Base-by-base conservation (phyloP, 805 yeast species). In the Kuraishia hungarica region DNA sequence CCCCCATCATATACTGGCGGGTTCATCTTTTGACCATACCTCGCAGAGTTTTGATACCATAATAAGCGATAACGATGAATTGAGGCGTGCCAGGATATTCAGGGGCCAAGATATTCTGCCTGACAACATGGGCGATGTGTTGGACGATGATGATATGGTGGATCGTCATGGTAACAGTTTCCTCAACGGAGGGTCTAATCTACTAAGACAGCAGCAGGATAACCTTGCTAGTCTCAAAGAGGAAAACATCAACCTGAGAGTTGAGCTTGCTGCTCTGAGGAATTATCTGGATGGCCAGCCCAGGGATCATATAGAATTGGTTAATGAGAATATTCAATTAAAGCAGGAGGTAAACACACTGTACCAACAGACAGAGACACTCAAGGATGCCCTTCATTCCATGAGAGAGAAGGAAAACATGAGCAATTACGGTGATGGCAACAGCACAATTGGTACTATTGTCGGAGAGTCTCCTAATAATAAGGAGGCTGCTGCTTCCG, bases 241-340 rank as follows among this genome's bases (percentile, higher is more conserved):
- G 17, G 81, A 78, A 48, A 78, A 78, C 56, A 68, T 73, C 57
- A 73, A 75, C 55, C 63, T 78, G 56, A 71, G 73, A 59, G 72
- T 77, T 26, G 74, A 76, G 59, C 62, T 77, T 46, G 69, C 72
- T 11, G 71, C 78, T 0, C 63, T 75, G 53, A 70, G 70, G 47
- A 66, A 69, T 56, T 68, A 67, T 50, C 62, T 75, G 46, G 71
- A 70, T 51, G 72, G 69, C n/a, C 66, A 77, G n/a, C 81, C 81
- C 0, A 65, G 63, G 46, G 78, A 75, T 54, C 71, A 73, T 39
- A 60, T 64, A 1, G 72, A 70, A 5, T 54, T 77, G 53, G 66
- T 76, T 20, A 65, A 65, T 53, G 67, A 69, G 50, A 76, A 75
- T 53, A 63, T 73, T 19, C 67, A 67, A 8, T 59, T 73, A 53